Base-by-base conservation (phyloP, 768 basidiomycete genomes). In the Tephrocybe rancida region DNA sequence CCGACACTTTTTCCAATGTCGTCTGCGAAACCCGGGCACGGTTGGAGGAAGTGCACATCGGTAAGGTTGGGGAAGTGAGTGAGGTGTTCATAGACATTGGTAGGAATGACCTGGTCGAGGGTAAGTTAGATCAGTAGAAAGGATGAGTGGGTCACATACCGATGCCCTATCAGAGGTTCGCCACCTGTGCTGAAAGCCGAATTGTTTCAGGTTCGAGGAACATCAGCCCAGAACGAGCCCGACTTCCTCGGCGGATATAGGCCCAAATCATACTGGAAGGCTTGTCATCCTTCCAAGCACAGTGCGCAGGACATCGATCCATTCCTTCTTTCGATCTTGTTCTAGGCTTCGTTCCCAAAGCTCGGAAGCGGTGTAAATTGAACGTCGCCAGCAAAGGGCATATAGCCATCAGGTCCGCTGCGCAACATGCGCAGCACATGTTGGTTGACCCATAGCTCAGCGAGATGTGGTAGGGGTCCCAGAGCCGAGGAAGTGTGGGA, bases 31-130 rank as follows among this genome's bases (percentile, higher is more conserved):
- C 49, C 50, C 9, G 62, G 61, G n/a, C 62, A 59, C 13, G 63
- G 62, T n/a, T 56, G 60, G 16, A 62, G 54, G 41, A 66, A 39
- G 50, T 66, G 64, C 7, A 64, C 37, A 45, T 62, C 61, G 0
- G 50, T 58, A 21, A 66, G 64, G 16, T 48, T 50, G 1, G 61
- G 57, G 32, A 62, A 58, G 0, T 34, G 51, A 7, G 59, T 21
- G 26, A 65, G 42, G n/a, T 54, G 41, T 1, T 13, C 35, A 16
- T 61, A 59, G 3, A 64, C 46, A 9, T 41, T 55, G 1, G 52
- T 34, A 2, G 64, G 58, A 18, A 66, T 44, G 18, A 51, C n/a
- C n/a, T n/a, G n/a, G n/a, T n/a, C n/a, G n/a, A n/a, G n/a, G n/a
- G n/a, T n/a, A n/a, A n/a, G n/a, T n/a, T n/a, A n/a, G n/a, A n/a